Evolutionary conservation across 257 asterid genomes (phyloP).

Genomic region (Solanum ossicruentum): DNA sequence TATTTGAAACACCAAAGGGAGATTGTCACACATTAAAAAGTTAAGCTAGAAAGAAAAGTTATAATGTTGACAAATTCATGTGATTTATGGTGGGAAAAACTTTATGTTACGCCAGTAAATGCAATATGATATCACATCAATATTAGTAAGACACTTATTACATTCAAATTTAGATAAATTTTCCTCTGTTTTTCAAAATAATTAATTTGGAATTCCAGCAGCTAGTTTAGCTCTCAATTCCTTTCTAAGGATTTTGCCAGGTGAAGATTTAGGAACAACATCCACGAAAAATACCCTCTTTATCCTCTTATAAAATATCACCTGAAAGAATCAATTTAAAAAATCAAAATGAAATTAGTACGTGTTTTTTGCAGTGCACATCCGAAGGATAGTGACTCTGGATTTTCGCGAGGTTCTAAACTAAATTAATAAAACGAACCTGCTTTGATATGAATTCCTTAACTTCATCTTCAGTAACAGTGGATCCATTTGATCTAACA

Average conservation of each 20-base stretch:
- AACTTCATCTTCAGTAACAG: constrained; percentile 56
- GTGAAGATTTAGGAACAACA: constrained; percentile 66
- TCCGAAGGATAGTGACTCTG: too few relatives aligned
- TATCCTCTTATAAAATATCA: constrained; percentile 77
- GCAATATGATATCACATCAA: background rate
- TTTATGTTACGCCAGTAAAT: background rate
- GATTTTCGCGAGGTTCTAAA: too few relatives aligned
- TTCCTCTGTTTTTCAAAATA: background rate
- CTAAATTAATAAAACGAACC: constrained; percentile 5
- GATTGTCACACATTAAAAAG: background rate
- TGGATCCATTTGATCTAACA: constrained; percentile 45
- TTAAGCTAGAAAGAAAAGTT: background rate
- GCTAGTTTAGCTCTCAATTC: constrained; percentile 74
- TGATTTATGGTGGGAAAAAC: background rate
- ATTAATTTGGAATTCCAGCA: constrained; percentile 7
- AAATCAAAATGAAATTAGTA: background rate
- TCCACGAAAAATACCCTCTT: constrained; percentile 58
- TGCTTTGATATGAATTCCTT: constrained; percentile 62
- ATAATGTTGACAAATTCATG: background rate
- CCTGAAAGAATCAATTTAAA: constrained; percentile 27
- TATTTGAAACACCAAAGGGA: background rate
- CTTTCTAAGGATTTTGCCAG: constrained; percentile 87
- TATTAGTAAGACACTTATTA: background rate
- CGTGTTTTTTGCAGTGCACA: too few relatives aligned
- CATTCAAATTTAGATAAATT: background rate